Base-by-base conservation (phyloP, 768 basidiomycete genomes). In the Heimioporus sp. region DNA sequence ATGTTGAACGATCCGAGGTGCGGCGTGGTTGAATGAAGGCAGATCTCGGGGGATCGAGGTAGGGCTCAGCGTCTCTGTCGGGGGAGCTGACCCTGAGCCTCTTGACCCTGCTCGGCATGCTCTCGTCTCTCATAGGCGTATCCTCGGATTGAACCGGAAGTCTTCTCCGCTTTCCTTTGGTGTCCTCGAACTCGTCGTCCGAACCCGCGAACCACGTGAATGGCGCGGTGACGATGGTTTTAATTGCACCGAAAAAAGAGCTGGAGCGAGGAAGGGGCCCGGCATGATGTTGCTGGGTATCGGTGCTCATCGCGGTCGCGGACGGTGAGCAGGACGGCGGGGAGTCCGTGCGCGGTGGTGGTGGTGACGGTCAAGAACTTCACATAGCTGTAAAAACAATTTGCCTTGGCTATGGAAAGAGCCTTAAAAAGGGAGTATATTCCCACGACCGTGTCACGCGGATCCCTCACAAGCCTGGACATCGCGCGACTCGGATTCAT, bases 141-240 rank as follows among this genome's bases (percentile, higher is more conserved):
- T 65, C 56, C 49, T 66, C 64, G 0, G 47, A 55, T 47, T 40
- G 55, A 21, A 62, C 67, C 45, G 64, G 67, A 39, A 74, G 59
- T 30, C 82, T 73, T 60, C 82, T 74, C 56, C 83, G 80, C 65
- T 85, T 85, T 56, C 81, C 81, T 37, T 70, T 74, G 52, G 72
- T 63, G 62, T 78, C 77, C 57, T 73, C 75, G 41, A 75, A 71
- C 56, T 79, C 79, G 63, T 79, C 79, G 54, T 75, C 73, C 54
- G 73, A 66, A 57, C 73, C 67, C 57, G 79, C 76, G 70, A 86
- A 82, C 70, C 79, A 74, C 44, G 67, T 42, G 57, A 86, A 73
- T 41, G 85, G 82, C 17, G 82, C 81, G 31, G 83, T 79, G 55
- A 87, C 84, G 64, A 86, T 71, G 70, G 75, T 80, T 75, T 80